Conservation (phyloP, 805 yeast genomes). For the Saturnispora sanitii region DNA sequence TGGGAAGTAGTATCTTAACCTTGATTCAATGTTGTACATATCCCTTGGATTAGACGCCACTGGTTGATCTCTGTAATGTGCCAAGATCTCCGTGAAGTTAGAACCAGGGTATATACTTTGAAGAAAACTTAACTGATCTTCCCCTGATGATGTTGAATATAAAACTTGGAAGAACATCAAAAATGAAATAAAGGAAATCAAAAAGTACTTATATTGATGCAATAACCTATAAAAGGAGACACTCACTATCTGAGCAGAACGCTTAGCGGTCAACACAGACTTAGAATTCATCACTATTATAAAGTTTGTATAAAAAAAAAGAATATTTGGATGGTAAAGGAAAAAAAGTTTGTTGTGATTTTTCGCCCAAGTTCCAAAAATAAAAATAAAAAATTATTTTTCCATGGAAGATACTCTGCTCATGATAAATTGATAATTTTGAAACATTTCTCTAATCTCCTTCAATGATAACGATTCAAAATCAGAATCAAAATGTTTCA, state of each 20-base stretch:
- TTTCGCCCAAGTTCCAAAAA: not conserved
- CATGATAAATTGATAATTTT: conserved; percentile 21
- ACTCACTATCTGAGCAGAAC: not conserved
- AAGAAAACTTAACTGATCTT: conserved; percentile 7
- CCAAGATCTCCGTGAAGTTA: conserved; percentile 6
- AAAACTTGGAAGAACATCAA: conserved; percentile 2
- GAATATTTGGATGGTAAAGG: not conserved
- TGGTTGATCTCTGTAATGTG: conserved; percentile 10
- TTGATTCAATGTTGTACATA: conserved; percentile 21
- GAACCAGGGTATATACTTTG: conserved; percentile 12
- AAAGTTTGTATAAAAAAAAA: not conserved
- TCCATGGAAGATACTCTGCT: not conserved
- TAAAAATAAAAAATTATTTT: not conserved
- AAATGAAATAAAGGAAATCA: conserved; percentile 3
- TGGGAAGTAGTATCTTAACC: conserved; percentile 20
- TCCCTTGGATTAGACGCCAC: conserved; percentile 17
- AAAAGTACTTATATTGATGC: not conserved
- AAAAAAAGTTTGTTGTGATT: not conserved
- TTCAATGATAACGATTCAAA: conserved; percentile 24
- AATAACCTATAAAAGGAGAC: not conserved
- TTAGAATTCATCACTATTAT: conserved; percentile 1
- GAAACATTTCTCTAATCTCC: conserved; percentile 23
- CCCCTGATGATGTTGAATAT: conserved; percentile 5
- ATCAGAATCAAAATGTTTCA: conserved; percentile 17
- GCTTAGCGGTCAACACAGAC: not conserved